Base-by-base conservation (phyloP, 2,329 filamentous ascomycete species). In the Neonectria magnoliae region DNA sequence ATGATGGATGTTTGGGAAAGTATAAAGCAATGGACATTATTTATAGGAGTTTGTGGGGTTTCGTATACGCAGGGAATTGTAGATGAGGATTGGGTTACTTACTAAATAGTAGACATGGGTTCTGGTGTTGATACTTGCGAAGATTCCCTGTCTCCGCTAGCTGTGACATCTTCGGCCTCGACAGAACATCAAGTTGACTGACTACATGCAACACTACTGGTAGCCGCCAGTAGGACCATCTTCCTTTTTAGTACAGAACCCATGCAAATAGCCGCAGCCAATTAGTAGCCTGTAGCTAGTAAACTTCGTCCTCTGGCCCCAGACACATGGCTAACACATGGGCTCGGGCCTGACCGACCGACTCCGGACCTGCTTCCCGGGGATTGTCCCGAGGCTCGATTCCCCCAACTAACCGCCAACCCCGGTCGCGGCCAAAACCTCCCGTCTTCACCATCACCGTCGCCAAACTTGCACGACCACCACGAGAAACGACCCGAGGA, bases 321-420 rank as follows among this genome's bases (percentile, higher is more conserved):
- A 31, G 51, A 44, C 48, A 53, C 47, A 52, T 44, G 47, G 47
- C 20, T 29, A 47, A 44, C 56, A 59, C 56, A 45, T 59, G 56
- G 33, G 55, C 18, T 44, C 45, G 45, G 47, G 36, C 18, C 54
- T 38, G 38, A 54, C 55, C 60, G 38, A 54, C 55, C 55, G 27
- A 51, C 50, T 44, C 57, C 62, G 56, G 57, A n/a, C 61, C 27
- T 45, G 51, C 42, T 55, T 51, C 45, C 61, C 61, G 61, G 50
- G 52, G 25, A 33, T 52, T 47, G 56, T 51, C 62, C 62, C 62
- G 62, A 60, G 62, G 62, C 57, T 60, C 62, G 50, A 57, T 44
- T 22, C 33, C 57, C 45, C 57, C 45, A 20, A 20, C 22, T 33
- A 58, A 44, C 60, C 42, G 42, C 60, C 42, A 42, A 57, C 18